Evolutionary conservation across 129 eudicot genomes (phyloP).

Genomic region (Glebionis coronaria): DNA sequence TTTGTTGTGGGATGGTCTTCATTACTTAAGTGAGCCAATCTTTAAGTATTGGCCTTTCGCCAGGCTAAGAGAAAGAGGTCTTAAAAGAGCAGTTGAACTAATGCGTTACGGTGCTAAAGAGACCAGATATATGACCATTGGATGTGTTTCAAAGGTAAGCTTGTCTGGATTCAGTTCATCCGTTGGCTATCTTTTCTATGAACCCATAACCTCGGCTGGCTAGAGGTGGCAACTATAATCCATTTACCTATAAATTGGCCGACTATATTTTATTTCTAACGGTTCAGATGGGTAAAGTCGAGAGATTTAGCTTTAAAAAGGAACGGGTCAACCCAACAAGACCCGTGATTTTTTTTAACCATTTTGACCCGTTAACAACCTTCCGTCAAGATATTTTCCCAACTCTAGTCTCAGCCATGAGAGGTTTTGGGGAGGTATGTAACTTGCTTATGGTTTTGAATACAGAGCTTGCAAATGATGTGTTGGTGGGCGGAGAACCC

Average conservation of each 20-base stretch:
- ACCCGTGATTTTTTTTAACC: neutral
- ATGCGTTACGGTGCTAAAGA: conserved; percentile 64
- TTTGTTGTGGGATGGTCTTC: conserved; percentile 59
- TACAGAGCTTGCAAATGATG: conserved; percentile 43
- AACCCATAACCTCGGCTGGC: too few relatives aligned
- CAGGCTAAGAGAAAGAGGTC: conserved; percentile 57
- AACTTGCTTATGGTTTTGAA: conserved; percentile 4
- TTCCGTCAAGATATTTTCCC: too few relatives aligned
- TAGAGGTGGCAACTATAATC: too few relatives aligned
- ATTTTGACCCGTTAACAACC: conserved; percentile 5
- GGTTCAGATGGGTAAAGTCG: neutral
- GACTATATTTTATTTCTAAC: neutral
- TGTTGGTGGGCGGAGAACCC: conserved; percentile 63
- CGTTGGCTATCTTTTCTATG: too few relatives aligned
- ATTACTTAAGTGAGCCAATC: conserved; percentile 60
- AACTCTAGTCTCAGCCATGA: too few relatives aligned
- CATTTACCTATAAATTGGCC: neutral
- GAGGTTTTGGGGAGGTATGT: neutral
- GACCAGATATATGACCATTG: conserved; percentile 61
- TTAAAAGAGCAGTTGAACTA: conserved; percentile 49
- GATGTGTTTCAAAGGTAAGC: conserved; percentile 63
- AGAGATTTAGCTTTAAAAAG: too few relatives aligned
- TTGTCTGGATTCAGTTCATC: too few relatives aligned
- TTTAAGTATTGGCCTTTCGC: conserved; percentile 62
- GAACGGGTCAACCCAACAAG: too few relatives aligned